Percentiles rank a stretch among this genome's conserved stretches.
These are phyloP conservation scores for Abelmoschus esculentus DNA, from an alignment of 345 rosid genomes.

Conservation along the genomic window DNA sequence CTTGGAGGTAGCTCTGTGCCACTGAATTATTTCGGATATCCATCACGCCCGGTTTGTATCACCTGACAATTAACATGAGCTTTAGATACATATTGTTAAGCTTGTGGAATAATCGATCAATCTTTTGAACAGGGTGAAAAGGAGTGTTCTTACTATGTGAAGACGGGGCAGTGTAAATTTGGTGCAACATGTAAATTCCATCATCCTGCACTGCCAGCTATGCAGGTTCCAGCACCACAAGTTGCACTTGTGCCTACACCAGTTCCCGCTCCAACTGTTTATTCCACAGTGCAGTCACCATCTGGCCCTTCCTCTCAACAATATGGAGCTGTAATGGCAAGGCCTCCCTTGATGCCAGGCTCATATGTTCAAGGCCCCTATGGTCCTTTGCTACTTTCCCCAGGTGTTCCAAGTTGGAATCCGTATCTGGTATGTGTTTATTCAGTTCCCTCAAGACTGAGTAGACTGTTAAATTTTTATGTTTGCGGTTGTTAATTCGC, in stretches of 20 bases:
- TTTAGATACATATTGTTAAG: not conserved
- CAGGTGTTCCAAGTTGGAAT: slow-evolving; percentile 55
- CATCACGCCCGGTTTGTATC: slow-evolving; percentile 76
- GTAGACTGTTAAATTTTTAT: not conserved
- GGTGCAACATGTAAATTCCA: not conserved
- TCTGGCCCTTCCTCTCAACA: slow-evolving; percentile 58
- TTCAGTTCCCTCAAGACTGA: not conserved
- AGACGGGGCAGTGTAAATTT: not conserved
- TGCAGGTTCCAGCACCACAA: slow-evolving; percentile 46
- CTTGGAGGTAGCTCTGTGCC: slow-evolving; percentile 47
- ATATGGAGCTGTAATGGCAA: slow-evolving; percentile 58
- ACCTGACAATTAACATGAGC: not conserved
- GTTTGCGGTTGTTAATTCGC: not conserved
- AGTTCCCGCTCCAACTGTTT: slow-evolving; percentile 32
- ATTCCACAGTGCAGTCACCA: slow-evolving; percentile 56
- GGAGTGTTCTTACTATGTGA: not conserved
- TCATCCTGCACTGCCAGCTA: slow-evolving; percentile 31
- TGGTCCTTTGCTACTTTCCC: slow-evolving; percentile 65
- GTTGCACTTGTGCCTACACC: slow-evolving; percentile 36
- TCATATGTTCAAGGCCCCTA: slow-evolving; percentile 64
- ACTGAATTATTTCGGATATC: slow-evolving; percentile 67
- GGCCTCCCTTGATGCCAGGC: slow-evolving; percentile 67
- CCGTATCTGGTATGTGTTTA: slow-evolving; percentile 56
- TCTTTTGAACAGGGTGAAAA: not conserved
- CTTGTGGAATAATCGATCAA: not conserved